phyloP scores from a whole-genome alignment of 192 early-diverging fungal species.

The Rhizoclosmatium globosum region DNA sequence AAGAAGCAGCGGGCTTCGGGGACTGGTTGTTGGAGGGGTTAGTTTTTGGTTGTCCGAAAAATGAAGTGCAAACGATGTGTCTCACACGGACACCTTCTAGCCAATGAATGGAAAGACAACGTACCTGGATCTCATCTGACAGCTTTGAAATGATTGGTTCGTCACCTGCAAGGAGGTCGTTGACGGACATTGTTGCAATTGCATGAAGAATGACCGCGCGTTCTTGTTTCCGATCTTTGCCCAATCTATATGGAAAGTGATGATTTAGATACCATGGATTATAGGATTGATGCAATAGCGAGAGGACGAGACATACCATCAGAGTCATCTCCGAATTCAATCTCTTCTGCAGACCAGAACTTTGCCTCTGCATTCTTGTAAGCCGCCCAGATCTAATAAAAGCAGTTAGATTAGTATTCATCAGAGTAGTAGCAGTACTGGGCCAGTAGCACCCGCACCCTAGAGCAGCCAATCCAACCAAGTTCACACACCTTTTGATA shows the following conservation, averaged over 20 bases:
- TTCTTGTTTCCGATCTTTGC: constrained; percentile 23
- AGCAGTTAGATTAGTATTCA: neutral
- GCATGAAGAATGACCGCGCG: constrained; percentile 41
- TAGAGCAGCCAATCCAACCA: neutral
- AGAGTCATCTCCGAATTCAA: constrained; percentile 91
- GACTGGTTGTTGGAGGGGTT: constrained; percentile 64
- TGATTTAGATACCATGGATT: neutral
- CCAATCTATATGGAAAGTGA: neutral
- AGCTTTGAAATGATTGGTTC: constrained; percentile 55
- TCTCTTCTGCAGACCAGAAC: constrained; percentile 97
- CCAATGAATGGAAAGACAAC: constrained; percentile 4
- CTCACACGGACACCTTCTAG: no score
- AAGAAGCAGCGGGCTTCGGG: constrained; percentile 94
- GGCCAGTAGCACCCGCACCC: neutral
- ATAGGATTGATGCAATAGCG: neutral
- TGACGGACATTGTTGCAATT: constrained; percentile 81
- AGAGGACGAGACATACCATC: constrained; percentile 25
- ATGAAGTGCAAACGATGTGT: no score
- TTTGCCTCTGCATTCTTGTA: constrained; percentile 98
- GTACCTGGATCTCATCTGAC: constrained; percentile 81
- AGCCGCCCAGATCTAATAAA: constrained; percentile 83
- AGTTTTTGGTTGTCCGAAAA: no score
- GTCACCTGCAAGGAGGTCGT: constrained; percentile 89
- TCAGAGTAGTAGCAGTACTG: neutral
- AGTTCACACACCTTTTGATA: constrained; percentile 52